Percentiles rank a stretch among this genome's conserved stretches.
phyloP scores from a whole-genome alignment of 306 rosid species.

The Prunus persica region Prunus_persica_NCBIv2 NC_034010.1:17562501-17563000 shows the following conservation, averaged over 20 bases:
- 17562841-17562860: slow-evolving; percentile 19
- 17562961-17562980: slow-evolving; percentile 7
- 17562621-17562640: neutral
- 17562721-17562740: too few relatives aligned
- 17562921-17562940: neutral
- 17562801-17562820: accelerated
- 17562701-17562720: too few relatives aligned
- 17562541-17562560: slow-evolving; percentile 26
- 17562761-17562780: neutral
- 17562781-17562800: too few relatives aligned
- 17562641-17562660: neutral
- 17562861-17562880: slow-evolving; percentile 36
- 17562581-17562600: slow-evolving; percentile 29
- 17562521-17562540: slow-evolving; percentile 37
- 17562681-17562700: too few relatives aligned
- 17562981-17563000: neutral
- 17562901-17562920: slow-evolving; percentile 14
- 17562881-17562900: slow-evolving; percentile 42
- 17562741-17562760: neutral
- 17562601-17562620: slow-evolving; percentile 15
- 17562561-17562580: slow-evolving; percentile 28
- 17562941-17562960: slow-evolving; percentile 7
- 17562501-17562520: slow-evolving; percentile 40
- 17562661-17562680: neutral
- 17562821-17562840: slow-evolving; percentile 28